Conservation (phyloP, 805 yeast genomes). For the Cephaloascus albidus region DNA sequence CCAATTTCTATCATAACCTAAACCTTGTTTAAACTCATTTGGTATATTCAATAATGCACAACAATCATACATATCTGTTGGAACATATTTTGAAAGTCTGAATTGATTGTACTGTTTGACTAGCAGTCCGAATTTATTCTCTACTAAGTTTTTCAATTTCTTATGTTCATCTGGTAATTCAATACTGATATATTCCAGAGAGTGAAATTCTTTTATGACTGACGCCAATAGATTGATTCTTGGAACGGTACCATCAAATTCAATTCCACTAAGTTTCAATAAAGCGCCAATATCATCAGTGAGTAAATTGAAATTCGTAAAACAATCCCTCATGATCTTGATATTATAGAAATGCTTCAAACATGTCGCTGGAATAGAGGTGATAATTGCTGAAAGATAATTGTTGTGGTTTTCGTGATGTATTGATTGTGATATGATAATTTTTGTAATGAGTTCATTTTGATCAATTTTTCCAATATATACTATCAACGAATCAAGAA, state of each 20-base stretch:
- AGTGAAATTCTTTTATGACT: not conserved
- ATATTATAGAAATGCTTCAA: not conserved
- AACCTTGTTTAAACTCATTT: no score
- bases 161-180: conserved; percentile 4
- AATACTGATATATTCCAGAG: conserved; percentile 1
- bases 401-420: not conserved
- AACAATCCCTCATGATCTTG: not conserved
- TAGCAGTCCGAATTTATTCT: not conserved
- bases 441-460: not conserved
- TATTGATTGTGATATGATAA: not conserved
- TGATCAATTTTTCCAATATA: not conserved
- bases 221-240: not conserved
- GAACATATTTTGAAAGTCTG: not conserved
- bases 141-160: not conserved
- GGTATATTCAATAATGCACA: not conserved
- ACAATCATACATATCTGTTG: not conserved
- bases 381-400: not conserved
- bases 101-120: not conserved
- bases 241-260: not conserved
- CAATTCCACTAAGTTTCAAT: not conserved
- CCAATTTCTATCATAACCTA: not conserved
- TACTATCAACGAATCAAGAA: not conserved
- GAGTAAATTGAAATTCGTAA: not conserved
- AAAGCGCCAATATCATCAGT: not conserved
- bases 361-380: not conserved